These are phyloP conservation scores for Ogataea haglerorum DNA, from an alignment of 805 yeast genomes.

Conservation along the genomic window DNA sequence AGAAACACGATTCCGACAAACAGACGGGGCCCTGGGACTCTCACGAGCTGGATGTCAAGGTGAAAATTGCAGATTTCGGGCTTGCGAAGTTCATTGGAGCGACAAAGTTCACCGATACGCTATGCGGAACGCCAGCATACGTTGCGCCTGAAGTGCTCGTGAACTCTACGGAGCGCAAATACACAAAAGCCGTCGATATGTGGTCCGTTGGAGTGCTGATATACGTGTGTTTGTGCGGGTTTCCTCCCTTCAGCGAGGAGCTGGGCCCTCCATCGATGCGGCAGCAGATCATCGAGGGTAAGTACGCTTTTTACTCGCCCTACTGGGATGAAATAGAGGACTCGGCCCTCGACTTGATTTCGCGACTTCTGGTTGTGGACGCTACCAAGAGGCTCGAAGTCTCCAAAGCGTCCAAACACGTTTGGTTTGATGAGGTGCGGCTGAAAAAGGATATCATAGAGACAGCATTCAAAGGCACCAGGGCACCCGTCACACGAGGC, in stretches of 20 bases:
- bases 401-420: slow-evolving; percentile 37
- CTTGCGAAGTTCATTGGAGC: slow-evolving; percentile 68
- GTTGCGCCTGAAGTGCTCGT: slow-evolving; percentile 76
- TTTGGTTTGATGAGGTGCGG: slow-evolving; percentile 37
- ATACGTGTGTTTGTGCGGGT: slow-evolving; percentile 78
- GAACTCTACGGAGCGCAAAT: slow-evolving; percentile 49
- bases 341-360: slow-evolving; percentile 60
- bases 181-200: slow-evolving; percentile 70
- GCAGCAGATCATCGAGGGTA: slow-evolving; percentile 66
- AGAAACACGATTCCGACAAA: slow-evolving; percentile 2
- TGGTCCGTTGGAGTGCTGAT: slow-evolving; percentile 81
- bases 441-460: background rate
- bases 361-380: slow-evolving; percentile 55
- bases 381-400: slow-evolving; percentile 44
- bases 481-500: slow-evolving; percentile 26
- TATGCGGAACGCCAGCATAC: slow-evolving; percentile 86
- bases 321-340: slow-evolving; percentile 75
- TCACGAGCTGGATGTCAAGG: slow-evolving; percentile 56
- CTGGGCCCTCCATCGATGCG: slow-evolving; percentile 76
- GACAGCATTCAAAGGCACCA: slow-evolving; percentile 4
- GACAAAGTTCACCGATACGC: slow-evolving; percentile 66
- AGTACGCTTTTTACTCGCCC: slow-evolving; percentile 72
- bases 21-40: slow-evolving; percentile 54
- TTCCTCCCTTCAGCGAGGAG: slow-evolving; percentile 83
- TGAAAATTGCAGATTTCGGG: slow-evolving; percentile 85